phyloP scores from a whole-genome alignment of 805 yeast genomes.

The Candida chilensis region DNA sequence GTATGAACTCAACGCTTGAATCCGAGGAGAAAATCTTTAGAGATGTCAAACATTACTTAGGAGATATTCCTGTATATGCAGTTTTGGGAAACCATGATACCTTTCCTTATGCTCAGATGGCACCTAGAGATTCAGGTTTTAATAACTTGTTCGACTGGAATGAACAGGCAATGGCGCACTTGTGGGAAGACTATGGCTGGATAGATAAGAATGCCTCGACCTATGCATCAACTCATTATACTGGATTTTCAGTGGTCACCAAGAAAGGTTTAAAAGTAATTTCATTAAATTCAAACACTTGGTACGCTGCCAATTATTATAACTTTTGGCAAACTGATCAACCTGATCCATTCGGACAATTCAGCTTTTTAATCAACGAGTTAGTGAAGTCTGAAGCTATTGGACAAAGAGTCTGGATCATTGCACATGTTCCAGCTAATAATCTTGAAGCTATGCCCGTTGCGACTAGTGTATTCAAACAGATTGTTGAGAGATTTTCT shows the following conservation, averaged over 20 bases:
- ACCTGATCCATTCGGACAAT: conserved; percentile 55
- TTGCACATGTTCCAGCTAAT: conserved; percentile 60
- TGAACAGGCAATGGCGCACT: conserved; percentile 34
- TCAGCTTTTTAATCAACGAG: conserved; percentile 54
- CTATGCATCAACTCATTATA: conserved; percentile 38
- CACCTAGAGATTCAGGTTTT: conserved; percentile 15
- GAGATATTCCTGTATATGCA: conserved; percentile 22
- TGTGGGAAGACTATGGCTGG: conserved; percentile 42
- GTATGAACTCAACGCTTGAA: conserved; percentile 11
- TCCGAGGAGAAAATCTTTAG: conserved; percentile 20
- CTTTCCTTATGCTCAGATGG: conserved; percentile 33
- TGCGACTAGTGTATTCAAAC: conserved; percentile 44
- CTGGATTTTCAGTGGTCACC: conserved; percentile 53
- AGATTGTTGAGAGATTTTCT: conserved; percentile 56
- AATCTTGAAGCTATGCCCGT: conserved; percentile 49
- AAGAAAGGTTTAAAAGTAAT: conserved; percentile 49
- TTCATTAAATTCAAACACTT: conserved; percentile 58
- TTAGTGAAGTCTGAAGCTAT: conserved; percentile 46
- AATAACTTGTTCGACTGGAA: conserved; percentile 35
- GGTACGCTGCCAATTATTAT: conserved; percentile 57
- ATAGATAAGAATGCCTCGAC: conserved; percentile 18
- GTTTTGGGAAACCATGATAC: conserved; percentile 34
- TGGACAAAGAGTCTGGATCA: conserved; percentile 64
- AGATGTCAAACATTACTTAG: conserved; percentile 25
- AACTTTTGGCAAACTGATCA: conserved; percentile 40